Conservation (phyloP, 495 filamentous ascomycete species). For the Letharia columbiana region DNA sequence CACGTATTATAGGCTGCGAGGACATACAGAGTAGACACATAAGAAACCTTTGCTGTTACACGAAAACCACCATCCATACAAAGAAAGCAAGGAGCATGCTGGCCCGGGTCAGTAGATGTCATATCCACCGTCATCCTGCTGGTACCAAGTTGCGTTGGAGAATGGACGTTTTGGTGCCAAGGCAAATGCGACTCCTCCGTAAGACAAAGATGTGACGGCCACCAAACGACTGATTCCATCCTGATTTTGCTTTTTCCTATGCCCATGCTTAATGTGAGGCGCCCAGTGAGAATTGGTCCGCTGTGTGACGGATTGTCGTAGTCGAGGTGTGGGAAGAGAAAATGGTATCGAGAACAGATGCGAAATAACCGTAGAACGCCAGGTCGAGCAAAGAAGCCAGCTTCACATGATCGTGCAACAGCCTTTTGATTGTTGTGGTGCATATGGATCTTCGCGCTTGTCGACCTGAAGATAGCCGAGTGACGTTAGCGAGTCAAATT, state of each 20-base stretch:
- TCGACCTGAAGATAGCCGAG: constrained; percentile 5
- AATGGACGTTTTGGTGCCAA: not conserved
- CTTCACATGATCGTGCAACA: constrained; percentile 92
- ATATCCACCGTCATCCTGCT: not conserved
- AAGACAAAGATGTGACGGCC: not conserved
- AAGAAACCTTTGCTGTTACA: constrained; percentile 3
- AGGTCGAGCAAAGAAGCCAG: constrained; percentile 6
- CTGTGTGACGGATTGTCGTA: not conserved
- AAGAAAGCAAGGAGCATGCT: constrained; percentile 1
- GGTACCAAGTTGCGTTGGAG: not conserved
- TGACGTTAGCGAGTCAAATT: constrained; percentile 23
- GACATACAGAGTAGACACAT: constrained; percentile 6
- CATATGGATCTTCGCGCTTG: constrained; percentile 82
- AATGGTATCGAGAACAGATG: constrained; percentile 7
- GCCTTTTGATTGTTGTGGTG: constrained; percentile 77
- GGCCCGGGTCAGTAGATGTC: not conserved
- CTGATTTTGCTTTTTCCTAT: constrained; percentile 8
- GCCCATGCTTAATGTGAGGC: not conserved
- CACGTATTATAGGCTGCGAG: constrained; percentile 7
- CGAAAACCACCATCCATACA: not conserved
- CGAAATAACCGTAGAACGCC: constrained; percentile 16
- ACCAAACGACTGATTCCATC: constrained; percentile 6
- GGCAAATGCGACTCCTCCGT: not conserved
- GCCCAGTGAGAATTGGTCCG: constrained; percentile 4
- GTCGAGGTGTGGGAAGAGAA: not conserved